A percentile compares a stretch with the other conserved stretches of the same genome.
Conservation (phyloP, 306 rosid species). For the Pyrus pyrifolia region DNA sequence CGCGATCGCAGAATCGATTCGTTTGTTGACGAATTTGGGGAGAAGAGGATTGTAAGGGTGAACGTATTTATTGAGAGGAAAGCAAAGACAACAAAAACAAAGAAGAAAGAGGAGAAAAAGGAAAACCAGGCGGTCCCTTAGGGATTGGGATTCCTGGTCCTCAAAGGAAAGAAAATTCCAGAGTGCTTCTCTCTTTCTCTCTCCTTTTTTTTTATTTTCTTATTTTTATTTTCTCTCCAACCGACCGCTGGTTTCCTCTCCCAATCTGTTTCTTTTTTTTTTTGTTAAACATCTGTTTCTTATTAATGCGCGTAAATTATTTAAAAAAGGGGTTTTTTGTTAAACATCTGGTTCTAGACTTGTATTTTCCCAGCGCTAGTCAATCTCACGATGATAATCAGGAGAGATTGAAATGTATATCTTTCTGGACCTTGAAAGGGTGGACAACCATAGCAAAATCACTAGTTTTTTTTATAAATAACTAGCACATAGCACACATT, state of each 20-base stretch:
- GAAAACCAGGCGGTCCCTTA: not conserved
- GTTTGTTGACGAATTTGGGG: not conserved
- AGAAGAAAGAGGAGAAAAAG: constrained; percentile 24
- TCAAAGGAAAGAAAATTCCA: constrained; percentile 31
- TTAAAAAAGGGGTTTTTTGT: not conserved
- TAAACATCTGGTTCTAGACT: too few species aligned
- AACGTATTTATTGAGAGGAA: not conserved
- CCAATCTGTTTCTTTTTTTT: not conserved
- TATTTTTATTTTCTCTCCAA: not conserved
- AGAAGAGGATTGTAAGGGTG: not conserved
- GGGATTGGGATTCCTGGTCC: constrained; percentile 26
- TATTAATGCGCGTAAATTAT: constrained; percentile 13
- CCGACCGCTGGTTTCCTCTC: constrained; percentile 2
- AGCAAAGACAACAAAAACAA: not conserved
- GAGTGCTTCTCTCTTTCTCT: constrained; percentile 3
- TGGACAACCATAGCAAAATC: too few species aligned
- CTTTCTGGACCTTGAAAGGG: rapidly evolving
- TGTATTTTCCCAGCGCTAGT: too few species aligned
- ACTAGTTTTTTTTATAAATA: too few species aligned
- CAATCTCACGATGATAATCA: too few species aligned
- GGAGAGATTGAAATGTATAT: rapidly evolving
- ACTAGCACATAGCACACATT: too few species aligned
- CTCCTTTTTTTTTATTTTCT: not conserved
- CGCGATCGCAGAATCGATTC: not conserved
- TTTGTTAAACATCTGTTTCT: not conserved